A percentile compares a stretch with the other conserved stretches of the same genome.
These are phyloP conservation scores for Aspergillus asperescens DNA, from an alignment of 495 filamentous ascomycete species.

Conservation along the genomic window DNA sequence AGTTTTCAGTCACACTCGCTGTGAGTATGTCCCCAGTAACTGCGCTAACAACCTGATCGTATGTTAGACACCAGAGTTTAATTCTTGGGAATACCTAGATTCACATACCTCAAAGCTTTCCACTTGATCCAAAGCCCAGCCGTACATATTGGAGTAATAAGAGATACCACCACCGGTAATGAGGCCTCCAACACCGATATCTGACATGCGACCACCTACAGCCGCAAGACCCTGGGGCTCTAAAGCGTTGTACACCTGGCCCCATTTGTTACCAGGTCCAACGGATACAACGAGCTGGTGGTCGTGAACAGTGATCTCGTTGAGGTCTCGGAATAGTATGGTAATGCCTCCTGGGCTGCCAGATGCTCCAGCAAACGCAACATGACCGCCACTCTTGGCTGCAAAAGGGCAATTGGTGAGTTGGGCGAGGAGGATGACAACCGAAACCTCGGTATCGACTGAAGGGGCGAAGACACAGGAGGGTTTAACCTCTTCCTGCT, in stretches of 20 bases:
- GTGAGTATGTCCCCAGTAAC: slow-evolving; percentile 34
- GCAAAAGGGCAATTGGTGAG: slow-evolving; percentile 34
- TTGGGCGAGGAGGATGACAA: slow-evolving; percentile 17
- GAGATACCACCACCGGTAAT: slow-evolving; percentile 27
- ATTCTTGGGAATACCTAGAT: too few species aligned
- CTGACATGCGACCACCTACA: slow-evolving; percentile 29
- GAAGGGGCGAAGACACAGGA: slow-evolving; percentile 24
- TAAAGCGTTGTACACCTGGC: slow-evolving; percentile 48
- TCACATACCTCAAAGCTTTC: slow-evolving; percentile 8
- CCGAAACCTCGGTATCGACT: slow-evolving; percentile 21
- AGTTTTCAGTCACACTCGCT: slow-evolving; percentile 28
- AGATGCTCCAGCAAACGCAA: slow-evolving; percentile 24
- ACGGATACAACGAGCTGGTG: slow-evolving; percentile 21
- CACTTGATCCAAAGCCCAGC: slow-evolving; percentile 46
- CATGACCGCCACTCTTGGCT: slow-evolving; percentile 44
- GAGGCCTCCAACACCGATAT: slow-evolving; percentile 36
- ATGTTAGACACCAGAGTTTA: slow-evolving; percentile 23
- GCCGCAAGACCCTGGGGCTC: slow-evolving; percentile 40
- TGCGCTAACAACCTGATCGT: slow-evolving; percentile 39
- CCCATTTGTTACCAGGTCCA: slow-evolving; percentile 31
- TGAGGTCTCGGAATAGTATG: slow-evolving; percentile 11
- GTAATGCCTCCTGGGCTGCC: slow-evolving; percentile 29
- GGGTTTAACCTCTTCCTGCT: slow-evolving; percentile 32
- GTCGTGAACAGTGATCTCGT: slow-evolving; percentile 1
- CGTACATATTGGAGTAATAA: slow-evolving; percentile 11